Evolutionary conservation across 2,329 filamentous ascomycete species (phyloP), one percentile per base, ranked within the genome.

Genomic region (Aspergillus nomiae): DNA sequence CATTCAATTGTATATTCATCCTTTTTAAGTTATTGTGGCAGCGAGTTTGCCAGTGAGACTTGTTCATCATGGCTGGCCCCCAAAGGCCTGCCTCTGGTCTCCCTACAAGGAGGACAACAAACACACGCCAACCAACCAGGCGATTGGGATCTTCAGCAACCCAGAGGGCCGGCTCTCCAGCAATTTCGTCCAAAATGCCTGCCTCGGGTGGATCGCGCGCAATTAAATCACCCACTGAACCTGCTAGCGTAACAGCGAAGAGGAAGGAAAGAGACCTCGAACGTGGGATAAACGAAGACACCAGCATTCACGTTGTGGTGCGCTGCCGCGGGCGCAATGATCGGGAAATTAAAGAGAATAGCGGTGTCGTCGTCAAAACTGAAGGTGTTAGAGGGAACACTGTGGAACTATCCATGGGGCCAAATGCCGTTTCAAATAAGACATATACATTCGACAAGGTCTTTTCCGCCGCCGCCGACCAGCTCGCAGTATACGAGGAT

Each of bases 271-370:
- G 92, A 73, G 92, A 96, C 43, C 94, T 90, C 73, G 94, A 94
- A 51, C 78, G 85, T 7, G 88, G 91, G 36, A 79, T 80, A 61
- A 86, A 86, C 58, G 89, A 94, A 71, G 93, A 96, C 78, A 98
- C 94, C 9, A 99, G 97, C 76, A 99, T 99, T 79, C 95, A 96
- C 76, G 95, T 99, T 54, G 94, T 98, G 38, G 96, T 99, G 62
- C 87, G 95, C 67, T 99, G 94, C 81, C 87, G 95, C 70, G 95
- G 94, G 6, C 90, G 95, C 67, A 98, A 92, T 75, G 92, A 97
- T 70, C 89, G 94, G 69, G 95, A 99, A 80, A 89, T 97, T 59
- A 87, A 89, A 70, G 95, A 99, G 78, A 99, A 97, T 79, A 97
- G 93, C 75, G 92, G 92, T 45, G 93, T 98, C 1, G 94, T 98